These are phyloP conservation scores for Collybia sordida DNA, from an alignment of 768 basidiomycete species.

Conservation along the genomic window DNA sequence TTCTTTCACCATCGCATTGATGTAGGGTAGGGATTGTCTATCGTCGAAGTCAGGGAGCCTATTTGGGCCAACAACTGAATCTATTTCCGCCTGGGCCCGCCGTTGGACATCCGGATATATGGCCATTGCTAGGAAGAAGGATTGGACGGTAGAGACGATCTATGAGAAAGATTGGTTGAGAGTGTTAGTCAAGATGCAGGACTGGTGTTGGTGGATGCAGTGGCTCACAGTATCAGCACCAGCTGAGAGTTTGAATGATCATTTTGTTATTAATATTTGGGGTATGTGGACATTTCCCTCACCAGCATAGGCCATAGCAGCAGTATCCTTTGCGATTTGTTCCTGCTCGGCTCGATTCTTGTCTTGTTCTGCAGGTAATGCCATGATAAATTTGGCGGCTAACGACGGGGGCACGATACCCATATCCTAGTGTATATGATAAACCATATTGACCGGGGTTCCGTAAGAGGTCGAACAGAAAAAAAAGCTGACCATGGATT, in stretches of 20 bases:
- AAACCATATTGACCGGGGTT: not conserved
- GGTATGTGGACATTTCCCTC: not conserved
- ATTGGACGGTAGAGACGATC: not conserved
- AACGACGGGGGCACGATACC: not conserved
- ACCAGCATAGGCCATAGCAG: constrained; percentile 11
- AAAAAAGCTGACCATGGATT: constrained; percentile 18
- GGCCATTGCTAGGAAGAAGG: constrained; percentile 10
- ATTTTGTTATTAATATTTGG: not conserved
- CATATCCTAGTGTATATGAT: not conserved
- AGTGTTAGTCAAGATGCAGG: not conserved
- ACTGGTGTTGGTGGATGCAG: not conserved
- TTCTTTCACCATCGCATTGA: constrained; percentile 1
- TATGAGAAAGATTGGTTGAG: not conserved
- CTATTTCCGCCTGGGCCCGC: constrained; percentile 10
- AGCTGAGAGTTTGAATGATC: not conserved
- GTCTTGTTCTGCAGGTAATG: constrained; percentile 10
- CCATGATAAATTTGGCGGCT: not conserved
- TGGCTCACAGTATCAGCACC: constrained; percentile 9
- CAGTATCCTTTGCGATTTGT: constrained; percentile 8
- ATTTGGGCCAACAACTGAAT: constrained; percentile 15
- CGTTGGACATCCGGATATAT: constrained; percentile 6
- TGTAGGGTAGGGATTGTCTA: not conserved
- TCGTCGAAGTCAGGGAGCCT: constrained; percentile 13
- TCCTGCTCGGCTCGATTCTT: constrained; percentile 10
- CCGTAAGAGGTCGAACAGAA: not conserved